Conservation (phyloP, 495 filamentous ascomycete genomes). For the Aspergillus conjunctus region DNA sequence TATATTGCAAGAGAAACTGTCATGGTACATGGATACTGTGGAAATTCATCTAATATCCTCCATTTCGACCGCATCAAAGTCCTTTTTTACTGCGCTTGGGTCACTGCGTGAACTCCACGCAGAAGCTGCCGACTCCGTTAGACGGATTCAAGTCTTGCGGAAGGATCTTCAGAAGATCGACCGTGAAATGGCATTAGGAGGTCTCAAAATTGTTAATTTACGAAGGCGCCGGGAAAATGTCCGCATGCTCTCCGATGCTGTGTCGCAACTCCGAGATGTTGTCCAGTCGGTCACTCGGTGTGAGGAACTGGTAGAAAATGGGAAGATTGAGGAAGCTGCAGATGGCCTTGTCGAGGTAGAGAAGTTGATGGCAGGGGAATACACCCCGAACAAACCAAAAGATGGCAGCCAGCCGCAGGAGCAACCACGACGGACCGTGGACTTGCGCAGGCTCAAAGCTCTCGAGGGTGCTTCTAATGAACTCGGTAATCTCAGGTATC, state of each 20-base stretch:
- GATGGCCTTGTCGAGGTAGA: conserved; percentile 76
- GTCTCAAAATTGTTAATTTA: conserved; percentile 82
- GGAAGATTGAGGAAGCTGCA: conserved; percentile 77
- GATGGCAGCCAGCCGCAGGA: conserved; percentile 30
- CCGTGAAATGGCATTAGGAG: conserved; percentile 81
- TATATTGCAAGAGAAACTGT: conserved; percentile 97
- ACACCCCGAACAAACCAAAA: conserved; percentile 30
- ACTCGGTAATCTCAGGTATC: conserved; percentile 69
- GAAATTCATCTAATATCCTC: conserved; percentile 96
- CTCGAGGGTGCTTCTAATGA: conserved; percentile 79
- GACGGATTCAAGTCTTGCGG: conserved; percentile 78
- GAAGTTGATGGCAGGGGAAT: conserved; percentile 71
- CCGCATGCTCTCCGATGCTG: conserved; percentile 75
- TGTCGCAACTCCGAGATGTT: conserved; percentile 78
- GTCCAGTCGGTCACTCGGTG: conserved; percentile 74
- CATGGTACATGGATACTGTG: conserved; percentile 99
- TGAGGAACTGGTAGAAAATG: conserved; percentile 78
- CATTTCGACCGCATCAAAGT: conserved; percentile 91
- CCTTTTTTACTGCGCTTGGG: conserved; percentile 94
- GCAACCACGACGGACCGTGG: conserved; percentile 46
- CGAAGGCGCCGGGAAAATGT: conserved; percentile 82
- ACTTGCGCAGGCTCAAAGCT: conserved; percentile 77
- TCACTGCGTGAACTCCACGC: conserved; percentile 87
- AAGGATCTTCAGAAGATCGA: conserved; percentile 80
- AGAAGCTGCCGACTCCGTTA: conserved; percentile 89